Base-by-base conservation (phyloP, 345 rosid species). In the Ailanthus altissimus region DNA sequence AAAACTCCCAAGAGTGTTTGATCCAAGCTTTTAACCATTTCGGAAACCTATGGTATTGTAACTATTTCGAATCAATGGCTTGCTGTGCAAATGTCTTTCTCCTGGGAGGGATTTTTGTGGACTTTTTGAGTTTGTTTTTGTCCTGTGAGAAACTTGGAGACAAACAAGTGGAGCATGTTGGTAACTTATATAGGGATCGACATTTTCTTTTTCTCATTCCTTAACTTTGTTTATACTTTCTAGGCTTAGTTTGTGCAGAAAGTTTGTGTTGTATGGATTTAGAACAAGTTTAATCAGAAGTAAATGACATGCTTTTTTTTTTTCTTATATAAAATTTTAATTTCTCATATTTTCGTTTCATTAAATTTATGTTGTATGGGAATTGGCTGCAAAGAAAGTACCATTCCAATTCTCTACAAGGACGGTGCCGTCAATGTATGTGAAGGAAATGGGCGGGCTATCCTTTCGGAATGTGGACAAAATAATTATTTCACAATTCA, bases 61-160 rank as follows among this genome's bases (percentile, higher is more conserved):
- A 61, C 16, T 73, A 73, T 73, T 14, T 25, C 42, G 25, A 26
- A 60, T 46, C 67, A 25, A 9, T 42, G 42, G 54, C 45, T 72
- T 20, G 63, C 32, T 12, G 15, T 21, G 6, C n/a, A 54, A 20
- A 28, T 49, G 74, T 14, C 43, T 66, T 32, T 32, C 6, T 57
- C 43, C 10, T 50, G 18, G 59, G 21, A 21, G 67, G 42, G 23
- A 18, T 74, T 74, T 60, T 74, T 12, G 18, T 25, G 56, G 46
- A 54, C 12, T n/a, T 65, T 5, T 28, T 23, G 63, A 13, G 64
- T 60, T 60, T 16, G 2, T 23, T 58, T 15, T 62, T 32, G 21
- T 16, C 18, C 66, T 14, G 45, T 62, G 66, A 62, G 66, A 16
- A 7, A 62, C 66, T 28, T 28, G 40, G 8, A 60, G 18, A 7